These are phyloP conservation scores for Naganishia randhawae DNA, from an alignment of 768 basidiomycete genomes.

Conservation along the genomic window DNA sequence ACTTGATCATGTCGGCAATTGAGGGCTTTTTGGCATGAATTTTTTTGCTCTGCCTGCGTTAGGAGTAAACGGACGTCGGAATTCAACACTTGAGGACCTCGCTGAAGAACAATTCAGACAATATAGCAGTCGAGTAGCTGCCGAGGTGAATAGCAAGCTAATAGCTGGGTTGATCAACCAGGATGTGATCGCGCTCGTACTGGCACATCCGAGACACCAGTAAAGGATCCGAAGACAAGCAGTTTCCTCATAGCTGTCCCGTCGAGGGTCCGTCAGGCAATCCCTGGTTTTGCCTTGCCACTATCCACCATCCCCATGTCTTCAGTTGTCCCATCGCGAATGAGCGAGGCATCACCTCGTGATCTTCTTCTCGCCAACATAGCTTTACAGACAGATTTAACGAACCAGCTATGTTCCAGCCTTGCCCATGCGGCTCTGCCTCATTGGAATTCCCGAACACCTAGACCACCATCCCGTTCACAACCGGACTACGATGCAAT, in stretches of 20 bases:
- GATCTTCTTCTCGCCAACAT: conserved; percentile 28
- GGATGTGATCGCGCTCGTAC: too few relatives aligned
- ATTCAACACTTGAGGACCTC: too few relatives aligned
- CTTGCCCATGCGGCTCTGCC: conserved; percentile 11
- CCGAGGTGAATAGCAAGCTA: too few relatives aligned
- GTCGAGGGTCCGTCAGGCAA: too few relatives aligned
- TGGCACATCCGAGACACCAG: too few relatives aligned
- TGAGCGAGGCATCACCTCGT: conserved; percentile 4
- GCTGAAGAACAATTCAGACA: too few relatives aligned
- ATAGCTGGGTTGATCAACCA: too few relatives aligned
- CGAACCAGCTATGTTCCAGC: conserved; percentile 18
- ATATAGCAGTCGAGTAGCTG: too few relatives aligned
- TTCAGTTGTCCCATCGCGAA: neutral
- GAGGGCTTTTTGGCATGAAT: neutral
- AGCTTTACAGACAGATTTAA: conserved; percentile 13
- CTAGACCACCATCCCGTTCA: neutral
- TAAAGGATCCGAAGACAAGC: too few relatives aligned
- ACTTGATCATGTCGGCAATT: conserved; percentile 71
- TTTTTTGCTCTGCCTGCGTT: neutral
- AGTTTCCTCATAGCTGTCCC: too few relatives aligned
- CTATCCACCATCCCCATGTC: neutral
- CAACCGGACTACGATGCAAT: conserved; percentile 12
- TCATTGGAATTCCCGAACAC: neutral
- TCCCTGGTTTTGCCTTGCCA: neutral
- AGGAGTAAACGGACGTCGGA: too few relatives aligned